These are phyloP conservation scores for Pichia heedii DNA, from an alignment of 805 yeast species.

Conservation along the genomic window DNA sequence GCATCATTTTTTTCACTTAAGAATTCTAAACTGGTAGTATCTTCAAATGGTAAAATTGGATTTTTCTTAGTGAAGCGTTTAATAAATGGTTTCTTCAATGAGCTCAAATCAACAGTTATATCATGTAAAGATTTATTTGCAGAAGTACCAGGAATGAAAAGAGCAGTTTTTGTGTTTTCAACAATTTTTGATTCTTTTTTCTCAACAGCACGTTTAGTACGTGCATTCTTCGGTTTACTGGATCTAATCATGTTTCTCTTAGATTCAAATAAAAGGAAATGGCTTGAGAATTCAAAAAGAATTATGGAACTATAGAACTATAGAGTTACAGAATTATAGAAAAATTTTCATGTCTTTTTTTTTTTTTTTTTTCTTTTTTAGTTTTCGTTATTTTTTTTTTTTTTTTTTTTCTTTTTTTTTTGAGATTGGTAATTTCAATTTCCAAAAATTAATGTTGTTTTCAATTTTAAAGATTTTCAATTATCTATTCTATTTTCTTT, in stretches of 20 bases:
- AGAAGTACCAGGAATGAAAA: slow-evolving; percentile 85
- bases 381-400: no score
- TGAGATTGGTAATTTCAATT: no score
- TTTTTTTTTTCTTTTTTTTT: no score
- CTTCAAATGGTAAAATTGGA: slow-evolving; percentile 89
- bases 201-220: slow-evolving; percentile 90
- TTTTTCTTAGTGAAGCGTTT: slow-evolving; percentile 85
- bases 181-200: slow-evolving; percentile 80
- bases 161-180: slow-evolving; percentile 83
- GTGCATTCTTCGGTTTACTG: slow-evolving; percentile 85
- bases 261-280: no score
- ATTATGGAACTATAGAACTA: no score
- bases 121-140: slow-evolving; percentile 76
- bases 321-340: no score
- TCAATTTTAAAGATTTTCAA: no score
- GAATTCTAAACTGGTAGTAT: slow-evolving; percentile 73
- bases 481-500: no score
- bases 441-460: no score
- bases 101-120: slow-evolving; percentile 79
- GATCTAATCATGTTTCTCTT: slow-evolving; percentile 31
- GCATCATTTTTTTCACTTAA: slow-evolving; percentile 92
- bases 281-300: no score
- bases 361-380: no score
- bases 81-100: slow-evolving; percentile 83
- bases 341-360: not conserved